Percentiles rank a stretch among this genome's conserved stretches.
phyloP scores from a whole-genome alignment of 2,329 filamentous ascomycete genomes.

The Aaosphaeria arxii region DNA sequence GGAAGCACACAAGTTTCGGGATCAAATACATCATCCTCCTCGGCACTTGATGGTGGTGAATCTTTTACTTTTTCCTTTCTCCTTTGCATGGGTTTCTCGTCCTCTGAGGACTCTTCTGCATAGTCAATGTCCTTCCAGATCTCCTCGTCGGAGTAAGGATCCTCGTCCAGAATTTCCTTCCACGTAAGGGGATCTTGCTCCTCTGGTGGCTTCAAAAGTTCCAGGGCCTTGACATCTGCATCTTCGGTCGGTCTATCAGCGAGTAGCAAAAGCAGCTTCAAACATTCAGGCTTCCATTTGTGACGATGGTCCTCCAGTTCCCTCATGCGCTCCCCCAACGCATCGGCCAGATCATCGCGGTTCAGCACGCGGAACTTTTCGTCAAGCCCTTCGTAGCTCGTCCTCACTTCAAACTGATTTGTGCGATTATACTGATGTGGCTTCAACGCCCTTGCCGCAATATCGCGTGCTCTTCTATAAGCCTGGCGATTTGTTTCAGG shows the following conservation, averaged over 20 bases:
- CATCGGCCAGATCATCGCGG: constrained; percentile 75
- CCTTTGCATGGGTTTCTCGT: constrained; percentile 44
- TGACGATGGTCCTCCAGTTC: constrained; percentile 55
- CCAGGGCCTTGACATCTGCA: constrained; percentile 63
- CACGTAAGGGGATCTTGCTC: constrained; percentile 61
- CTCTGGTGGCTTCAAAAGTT: constrained; percentile 50
- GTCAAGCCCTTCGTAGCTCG: constrained; percentile 55
- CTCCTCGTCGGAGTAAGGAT: constrained; percentile 66
- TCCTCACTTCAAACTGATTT: constrained; percentile 49
- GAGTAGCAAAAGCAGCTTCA: constrained; percentile 75
- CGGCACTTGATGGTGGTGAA: constrained; percentile 31
- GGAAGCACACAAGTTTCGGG: constrained; percentile 31
- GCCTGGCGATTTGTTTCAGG: constrained; percentile 28
- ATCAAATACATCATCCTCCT: constrained; percentile 35
- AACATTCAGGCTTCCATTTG: constrained; percentile 74
- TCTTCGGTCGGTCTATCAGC: constrained; percentile 77
- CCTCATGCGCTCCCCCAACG: constrained; percentile 57
- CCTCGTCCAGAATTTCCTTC: constrained; percentile 75
- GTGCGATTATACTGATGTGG: constrained; percentile 43
- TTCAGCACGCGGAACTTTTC: constrained; percentile 83
- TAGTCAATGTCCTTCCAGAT: constrained; percentile 73
- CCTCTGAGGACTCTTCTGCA: constrained; percentile 62
- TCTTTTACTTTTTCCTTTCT: constrained; percentile 9
- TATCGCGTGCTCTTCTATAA: constrained; percentile 38
- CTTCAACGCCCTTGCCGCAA: constrained; percentile 38